Base-by-base conservation (phyloP, 1,284 basidiomycete genomes). In the Spongiforma sp. region DNA sequence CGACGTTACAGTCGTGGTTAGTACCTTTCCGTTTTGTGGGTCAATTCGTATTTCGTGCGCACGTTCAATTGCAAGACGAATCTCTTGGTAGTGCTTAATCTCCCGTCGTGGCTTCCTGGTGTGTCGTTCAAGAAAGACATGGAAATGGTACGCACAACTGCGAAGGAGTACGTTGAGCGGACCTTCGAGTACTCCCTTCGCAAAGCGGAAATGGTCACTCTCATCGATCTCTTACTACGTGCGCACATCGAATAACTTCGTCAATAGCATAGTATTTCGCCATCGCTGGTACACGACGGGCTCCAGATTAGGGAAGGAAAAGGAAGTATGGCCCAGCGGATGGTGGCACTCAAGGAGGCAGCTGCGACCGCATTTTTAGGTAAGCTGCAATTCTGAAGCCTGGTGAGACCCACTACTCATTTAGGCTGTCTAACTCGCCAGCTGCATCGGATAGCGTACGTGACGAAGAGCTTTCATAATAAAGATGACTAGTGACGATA, bases 21-120 rank as follows among this genome's bases (percentile, higher is more conserved):
- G 26, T 10, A 43, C 63, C 4, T 62, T 65, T 33, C 54, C 64
- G 4, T 48, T 55, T n/a, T 21, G 64, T 65, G 53, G 36, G 64
- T 65, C 8, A 2, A 39, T n/a, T 19, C 26, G 6, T 10, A 5
- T 30, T 28, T 5, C 5, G 3, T 30, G 4, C 15, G 7, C 26
- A 9, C n/a, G 8, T 24, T 56, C 7, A n/a, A 21, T 33, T 26
- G 14, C 17, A 24, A 53, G 6, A 55, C n/a, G 8, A 32, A 56
- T 21, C 2, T n/a, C 3, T 10, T 17, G 34, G 2, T 4, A 69
- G 65, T 64, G 26, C 53, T 50, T 12, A 15, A 26, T 53, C 63
- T 71, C 37, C 71, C 73, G 1, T 58, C 62, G 4, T 72, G 71
- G 71, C 34, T 72, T 19, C 71, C 73, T 1, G 71, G 67, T 1